phyloP scores from a whole-genome alignment of 73 alveolate genomes.

The Uronychia setigera region DNA sequence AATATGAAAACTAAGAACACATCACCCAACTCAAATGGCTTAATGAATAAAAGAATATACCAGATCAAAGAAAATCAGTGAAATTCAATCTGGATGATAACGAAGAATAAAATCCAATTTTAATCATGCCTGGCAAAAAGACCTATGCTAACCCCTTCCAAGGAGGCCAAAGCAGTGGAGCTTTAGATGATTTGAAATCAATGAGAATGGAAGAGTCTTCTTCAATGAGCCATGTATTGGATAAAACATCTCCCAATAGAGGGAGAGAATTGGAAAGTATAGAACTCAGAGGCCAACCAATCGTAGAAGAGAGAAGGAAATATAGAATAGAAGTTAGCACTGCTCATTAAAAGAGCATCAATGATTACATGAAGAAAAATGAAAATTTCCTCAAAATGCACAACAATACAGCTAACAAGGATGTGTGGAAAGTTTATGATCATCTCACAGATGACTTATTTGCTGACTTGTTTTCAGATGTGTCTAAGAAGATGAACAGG shows the following conservation, averaged over 20 bases:
- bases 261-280: neutral
- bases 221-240: neutral
- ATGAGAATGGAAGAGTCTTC: neutral
- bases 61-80: neutral
- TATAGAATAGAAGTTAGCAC: conserved; percentile 1
- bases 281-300: neutral
- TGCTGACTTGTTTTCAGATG: conserved; percentile 39
- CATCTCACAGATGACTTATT: conserved; percentile 48
- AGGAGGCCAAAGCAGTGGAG: neutral
- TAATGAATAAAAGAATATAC: neutral
- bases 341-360: conserved; percentile 5
- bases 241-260: neutral
- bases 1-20: conserved; percentile 33
- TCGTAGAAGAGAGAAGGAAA: conserved; percentile 16
- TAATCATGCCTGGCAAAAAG: neutral
- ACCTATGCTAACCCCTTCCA: neutral
- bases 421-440: conserved; percentile 68
- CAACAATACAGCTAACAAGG: conserved; percentile 41
- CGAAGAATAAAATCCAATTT: neutral
- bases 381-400: conserved; percentile 42
- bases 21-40: conserved; percentile 19
- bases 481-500: conserved; percentile 11
- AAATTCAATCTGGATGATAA: neutral
- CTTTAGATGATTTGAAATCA: no score
- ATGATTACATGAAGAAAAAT: conserved; percentile 15